phyloP scores from a whole-genome alignment of 1,139 yeast species.

The Nakaseomyces bracarensis region DNA sequence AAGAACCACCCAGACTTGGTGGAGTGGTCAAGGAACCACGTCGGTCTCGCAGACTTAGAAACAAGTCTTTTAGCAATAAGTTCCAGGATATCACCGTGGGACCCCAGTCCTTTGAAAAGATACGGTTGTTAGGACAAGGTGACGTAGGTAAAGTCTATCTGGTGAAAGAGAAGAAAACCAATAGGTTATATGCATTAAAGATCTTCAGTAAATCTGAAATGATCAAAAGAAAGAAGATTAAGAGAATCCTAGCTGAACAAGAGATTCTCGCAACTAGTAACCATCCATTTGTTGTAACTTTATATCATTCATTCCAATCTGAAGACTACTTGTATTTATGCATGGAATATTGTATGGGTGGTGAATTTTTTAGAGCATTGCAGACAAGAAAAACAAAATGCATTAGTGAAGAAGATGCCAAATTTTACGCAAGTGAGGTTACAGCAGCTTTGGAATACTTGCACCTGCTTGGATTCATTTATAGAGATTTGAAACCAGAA shows the following conservation, averaged over 20 bases:
- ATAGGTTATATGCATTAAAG: conserved; percentile 84
- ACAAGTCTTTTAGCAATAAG: conserved; percentile 48
- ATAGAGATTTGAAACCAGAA: conserved; percentile 92
- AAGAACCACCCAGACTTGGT: conserved; percentile 8
- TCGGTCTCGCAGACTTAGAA: conserved; percentile 41
- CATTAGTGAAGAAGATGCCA: conserved; percentile 79
- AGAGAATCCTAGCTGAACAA: conserved; percentile 91
- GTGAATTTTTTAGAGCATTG: conserved; percentile 93
- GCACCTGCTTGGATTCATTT: conserved; percentile 93
- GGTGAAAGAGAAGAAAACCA: conserved; percentile 71
- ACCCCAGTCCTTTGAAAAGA: conserved; percentile 80
- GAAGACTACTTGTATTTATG: conserved; percentile 89
- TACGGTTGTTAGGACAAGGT: conserved; percentile 85
- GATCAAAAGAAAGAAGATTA: conserved; percentile 90
- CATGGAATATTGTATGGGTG: conserved; percentile 99
- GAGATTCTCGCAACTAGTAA: conserved; percentile 91
- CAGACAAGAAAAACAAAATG: conserved; percentile 87
- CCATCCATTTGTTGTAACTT: conserved; percentile 94
- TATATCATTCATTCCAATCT: conserved; percentile 93
- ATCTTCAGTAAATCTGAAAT: conserved; percentile 84
- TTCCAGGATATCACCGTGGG: conserved; percentile 73
- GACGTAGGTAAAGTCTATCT: conserved; percentile 96
- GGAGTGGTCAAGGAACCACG: conserved; percentile 21
- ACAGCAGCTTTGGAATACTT: conserved; percentile 93
- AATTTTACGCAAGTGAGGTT: conserved; percentile 94